phyloP scores from a whole-genome alignment of 345 rosid genomes.

The Hypericum androsaemum region DNA sequence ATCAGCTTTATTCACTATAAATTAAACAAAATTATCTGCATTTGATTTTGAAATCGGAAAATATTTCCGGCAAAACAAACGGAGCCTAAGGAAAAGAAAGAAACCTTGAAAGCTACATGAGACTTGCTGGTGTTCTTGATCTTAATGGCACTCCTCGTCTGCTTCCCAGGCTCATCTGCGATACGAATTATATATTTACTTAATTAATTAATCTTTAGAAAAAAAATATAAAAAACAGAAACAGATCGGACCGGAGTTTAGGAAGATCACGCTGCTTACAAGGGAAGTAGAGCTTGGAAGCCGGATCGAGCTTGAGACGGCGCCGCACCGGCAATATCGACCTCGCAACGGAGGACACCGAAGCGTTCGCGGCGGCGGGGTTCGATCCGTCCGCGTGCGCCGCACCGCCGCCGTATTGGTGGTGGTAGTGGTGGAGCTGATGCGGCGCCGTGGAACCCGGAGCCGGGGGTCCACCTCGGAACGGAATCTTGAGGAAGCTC shows the following conservation, averaged over 20 bases:
- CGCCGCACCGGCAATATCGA: slow-evolving; percentile 67
- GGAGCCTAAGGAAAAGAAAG: background rate
- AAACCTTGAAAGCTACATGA: slow-evolving; percentile 83
- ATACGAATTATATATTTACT: background rate
- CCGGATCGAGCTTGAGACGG: slow-evolving; percentile 85
- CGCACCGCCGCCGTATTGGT: slow-evolving; percentile 17
- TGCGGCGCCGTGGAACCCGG: slow-evolving; percentile 19
- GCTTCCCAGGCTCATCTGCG: slow-evolving; percentile 97
- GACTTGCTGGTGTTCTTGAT: slow-evolving; percentile 94
- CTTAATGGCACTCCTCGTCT: slow-evolving; percentile 85
- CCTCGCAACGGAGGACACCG: slow-evolving; percentile 81
- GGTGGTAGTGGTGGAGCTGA: slow-evolving; percentile 13
- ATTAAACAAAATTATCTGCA: too few relatives aligned
- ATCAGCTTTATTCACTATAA: too few relatives aligned
- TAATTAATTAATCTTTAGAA: background rate
- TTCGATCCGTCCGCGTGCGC: slow-evolving; percentile 50
- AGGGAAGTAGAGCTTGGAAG: slow-evolving; percentile 79
- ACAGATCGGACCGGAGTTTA: background rate
- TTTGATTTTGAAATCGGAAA: too few relatives aligned
- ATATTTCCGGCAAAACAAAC: too few relatives aligned
- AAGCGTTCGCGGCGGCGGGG: slow-evolving; percentile 26
- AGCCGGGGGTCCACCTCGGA: slow-evolving; percentile 40
- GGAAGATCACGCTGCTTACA: slow-evolving; percentile 31
- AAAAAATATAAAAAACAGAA: too few relatives aligned
- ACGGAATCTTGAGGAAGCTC: slow-evolving; percentile 83